These are phyloP conservation scores for Sphaerostilbella broomeana DNA, from an alignment of 2,329 filamentous ascomycete species.

Conservation along the genomic window DNA sequence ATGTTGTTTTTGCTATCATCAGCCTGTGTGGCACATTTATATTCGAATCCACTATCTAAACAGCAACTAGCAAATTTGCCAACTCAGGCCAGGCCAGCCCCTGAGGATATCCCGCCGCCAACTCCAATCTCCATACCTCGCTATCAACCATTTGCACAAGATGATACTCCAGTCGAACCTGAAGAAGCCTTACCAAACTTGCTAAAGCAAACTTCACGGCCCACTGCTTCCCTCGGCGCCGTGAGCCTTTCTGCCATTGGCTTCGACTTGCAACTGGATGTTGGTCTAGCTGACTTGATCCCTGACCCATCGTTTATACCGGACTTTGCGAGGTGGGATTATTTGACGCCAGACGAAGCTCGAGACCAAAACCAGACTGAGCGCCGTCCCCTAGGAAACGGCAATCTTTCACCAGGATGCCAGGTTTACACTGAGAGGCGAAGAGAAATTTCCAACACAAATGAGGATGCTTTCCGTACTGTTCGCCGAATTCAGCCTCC, in stretches of 20 bases:
- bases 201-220: constrained; percentile 48
- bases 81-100: constrained; percentile 27
- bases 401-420: constrained; percentile 49
- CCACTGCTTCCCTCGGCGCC: constrained; percentile 30
- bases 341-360: constrained; percentile 42
- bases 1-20: too few species aligned
- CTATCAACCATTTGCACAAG: constrained; percentile 32
- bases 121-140: constrained; percentile 49
- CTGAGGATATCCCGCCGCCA: constrained; percentile 49
- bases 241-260: constrained; percentile 52
- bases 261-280: constrained; percentile 47
- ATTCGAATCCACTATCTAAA: constrained; percentile 3
- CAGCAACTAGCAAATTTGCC: constrained; percentile 18
- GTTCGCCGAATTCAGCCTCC: constrained; percentile 51
- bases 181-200: constrained; percentile 40
- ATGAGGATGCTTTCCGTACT: constrained; percentile 54
- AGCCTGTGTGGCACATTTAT: too few species aligned
- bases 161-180: constrained; percentile 23
- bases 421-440: constrained; percentile 53
- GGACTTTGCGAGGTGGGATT: constrained; percentile 46
- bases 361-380: constrained; percentile 42
- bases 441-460: constrained; percentile 49
- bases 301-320: constrained; percentile 49
- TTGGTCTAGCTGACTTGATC: constrained; percentile 41
- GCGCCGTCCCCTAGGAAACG: constrained; percentile 43